phyloP scores from a whole-genome alignment of 208 protist species.

The Vickermania spadyakhi region DNA sequence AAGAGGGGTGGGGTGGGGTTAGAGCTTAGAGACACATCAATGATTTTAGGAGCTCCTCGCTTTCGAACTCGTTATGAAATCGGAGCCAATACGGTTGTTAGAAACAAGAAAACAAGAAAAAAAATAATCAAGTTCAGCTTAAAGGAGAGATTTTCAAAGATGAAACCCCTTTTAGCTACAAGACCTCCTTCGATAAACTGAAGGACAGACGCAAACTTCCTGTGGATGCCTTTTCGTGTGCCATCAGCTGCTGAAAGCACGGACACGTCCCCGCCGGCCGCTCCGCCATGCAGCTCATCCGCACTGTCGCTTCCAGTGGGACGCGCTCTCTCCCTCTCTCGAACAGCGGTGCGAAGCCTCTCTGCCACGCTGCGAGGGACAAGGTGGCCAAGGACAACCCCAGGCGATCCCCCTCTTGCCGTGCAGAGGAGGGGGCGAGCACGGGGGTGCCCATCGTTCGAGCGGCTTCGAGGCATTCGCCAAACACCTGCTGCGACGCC shows the following conservation, averaged over 20 bases:
- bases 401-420: background rate
- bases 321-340: slow-evolving; percentile 10
- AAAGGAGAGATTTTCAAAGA: too few relatives aligned
- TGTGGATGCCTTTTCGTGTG: slow-evolving; percentile 22
- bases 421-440: background rate
- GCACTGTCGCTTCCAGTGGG: slow-evolving; percentile 23
- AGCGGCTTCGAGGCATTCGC: background rate
- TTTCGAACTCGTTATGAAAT: too few relatives aligned
- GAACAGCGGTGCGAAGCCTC: slow-evolving; percentile 4
- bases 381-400: slow-evolving; percentile 3
- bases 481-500: background rate
- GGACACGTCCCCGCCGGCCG: slow-evolving; percentile 47
- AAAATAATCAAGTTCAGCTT: too few relatives aligned
- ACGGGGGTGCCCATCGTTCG: background rate
- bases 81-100: too few relatives aligned
- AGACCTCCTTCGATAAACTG: slow-evolving; percentile 50
- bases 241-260: slow-evolving; percentile 74
- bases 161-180: too few relatives aligned
- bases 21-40: too few relatives aligned
- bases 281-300: slow-evolving; percentile 74
- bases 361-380: slow-evolving; percentile 11
- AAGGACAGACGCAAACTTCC: slow-evolving; percentile 43
- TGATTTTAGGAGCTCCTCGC: too few relatives aligned
- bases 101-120: too few relatives aligned
- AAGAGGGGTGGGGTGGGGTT: too few relatives aligned